Conservation (phyloP, 2,329 filamentous ascomycete genomes). For the Claviceps africana region DNA sequence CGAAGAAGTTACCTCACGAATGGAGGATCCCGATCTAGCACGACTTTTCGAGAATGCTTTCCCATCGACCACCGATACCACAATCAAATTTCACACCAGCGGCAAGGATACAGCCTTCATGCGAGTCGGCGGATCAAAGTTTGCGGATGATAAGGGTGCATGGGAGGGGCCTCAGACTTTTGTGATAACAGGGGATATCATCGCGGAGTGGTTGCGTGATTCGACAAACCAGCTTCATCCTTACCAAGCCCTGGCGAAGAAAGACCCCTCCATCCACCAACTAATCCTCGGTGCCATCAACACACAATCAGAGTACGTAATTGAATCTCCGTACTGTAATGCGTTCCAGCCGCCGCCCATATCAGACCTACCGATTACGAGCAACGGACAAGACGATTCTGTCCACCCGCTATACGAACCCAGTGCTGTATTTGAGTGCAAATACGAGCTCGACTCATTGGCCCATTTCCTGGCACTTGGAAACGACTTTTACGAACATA, state of each 20-base stretch:
- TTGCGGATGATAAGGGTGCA: constrained; percentile 35
- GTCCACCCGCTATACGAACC: constrained; percentile 84
- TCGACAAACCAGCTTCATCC: constrained; percentile 87
- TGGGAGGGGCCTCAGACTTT: constrained; percentile 86
- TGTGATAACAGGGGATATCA: constrained; percentile 85
- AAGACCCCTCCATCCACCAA: constrained; percentile 62
- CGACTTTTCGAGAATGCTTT: constrained; percentile 92
- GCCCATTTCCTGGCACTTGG: constrained; percentile 77
- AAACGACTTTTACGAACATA: constrained; percentile 77
- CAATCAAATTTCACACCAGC: constrained; percentile 72
- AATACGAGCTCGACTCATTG: constrained; percentile 93
- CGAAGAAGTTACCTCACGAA: constrained; percentile 59
- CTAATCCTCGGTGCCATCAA: constrained; percentile 89
- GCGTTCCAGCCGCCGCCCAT: constrained; percentile 91
- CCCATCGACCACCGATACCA: constrained; percentile 74
- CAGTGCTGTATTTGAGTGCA: constrained; percentile 85
- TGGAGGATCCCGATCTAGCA: constrained; percentile 77
- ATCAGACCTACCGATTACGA: constrained; percentile 54
- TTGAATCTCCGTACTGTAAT: constrained; percentile 92
- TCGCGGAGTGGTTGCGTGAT: constrained; percentile 84
- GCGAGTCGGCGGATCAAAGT: constrained; percentile 18
- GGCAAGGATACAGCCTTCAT: constrained; percentile 30
- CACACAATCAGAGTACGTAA: constrained; percentile 89
- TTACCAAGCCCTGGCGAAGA: constrained; percentile 73
- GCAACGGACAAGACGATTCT: constrained; percentile 67